phyloP scores from a whole-genome alignment of 1,284 basidiomycete genomes.

The Phellinidium pouzarii region DNA sequence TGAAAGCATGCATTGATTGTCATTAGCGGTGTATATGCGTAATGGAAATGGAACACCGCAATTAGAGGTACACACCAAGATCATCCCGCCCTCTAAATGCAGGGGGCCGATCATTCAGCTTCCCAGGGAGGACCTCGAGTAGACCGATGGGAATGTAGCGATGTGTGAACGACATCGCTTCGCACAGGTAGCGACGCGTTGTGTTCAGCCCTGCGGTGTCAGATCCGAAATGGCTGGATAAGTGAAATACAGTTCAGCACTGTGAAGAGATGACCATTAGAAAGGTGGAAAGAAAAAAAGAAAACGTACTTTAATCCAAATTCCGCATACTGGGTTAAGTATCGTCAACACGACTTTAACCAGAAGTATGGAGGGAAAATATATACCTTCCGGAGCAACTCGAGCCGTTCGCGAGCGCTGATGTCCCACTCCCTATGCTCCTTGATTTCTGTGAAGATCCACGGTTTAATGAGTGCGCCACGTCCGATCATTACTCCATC shows the following conservation, averaged over 20 bases:
- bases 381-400: slow-evolving; percentile 72
- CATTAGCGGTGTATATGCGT: too few relatives aligned
- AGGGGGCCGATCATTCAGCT: slow-evolving; percentile 88
- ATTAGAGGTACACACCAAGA: slow-evolving; percentile 54
- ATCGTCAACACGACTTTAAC: background rate
- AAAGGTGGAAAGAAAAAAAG: slow-evolving; percentile 4
- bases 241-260: slow-evolving; percentile 2
- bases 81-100: slow-evolving; percentile 83
- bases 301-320: slow-evolving; percentile 60
- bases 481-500: slow-evolving; percentile 95
- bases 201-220: slow-evolving; percentile 90
- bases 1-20: background rate
- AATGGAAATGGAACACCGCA: too few relatives aligned
- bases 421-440: slow-evolving; percentile 95
- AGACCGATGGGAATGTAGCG: slow-evolving; percentile 93
- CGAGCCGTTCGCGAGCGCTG: slow-evolving; percentile 82
- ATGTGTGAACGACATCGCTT: slow-evolving; percentile 92
- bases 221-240: slow-evolving; percentile 74
- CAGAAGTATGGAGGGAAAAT: background rate
- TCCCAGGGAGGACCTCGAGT: slow-evolving; percentile 76
- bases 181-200: slow-evolving; percentile 91
- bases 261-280: background rate
- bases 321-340: slow-evolving; percentile 61
- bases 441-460: slow-evolving; percentile 96
- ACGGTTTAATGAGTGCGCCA: slow-evolving; percentile 93